Conservation (phyloP, 2,329 filamentous ascomycete species). For the Alternaria angustiovoidea region DNA sequence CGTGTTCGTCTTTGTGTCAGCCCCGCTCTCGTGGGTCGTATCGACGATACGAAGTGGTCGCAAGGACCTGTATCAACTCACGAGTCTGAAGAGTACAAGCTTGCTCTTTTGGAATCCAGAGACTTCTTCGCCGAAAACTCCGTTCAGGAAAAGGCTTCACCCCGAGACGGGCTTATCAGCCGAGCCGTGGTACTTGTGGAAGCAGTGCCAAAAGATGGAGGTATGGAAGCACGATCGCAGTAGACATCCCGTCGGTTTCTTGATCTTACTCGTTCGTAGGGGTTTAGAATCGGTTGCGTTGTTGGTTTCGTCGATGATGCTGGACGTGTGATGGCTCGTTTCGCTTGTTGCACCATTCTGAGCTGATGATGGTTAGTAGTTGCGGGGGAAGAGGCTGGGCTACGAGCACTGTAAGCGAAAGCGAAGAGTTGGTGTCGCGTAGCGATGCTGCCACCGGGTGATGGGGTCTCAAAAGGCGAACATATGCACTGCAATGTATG, state of each 20-base stretch:
- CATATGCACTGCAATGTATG: not conserved
- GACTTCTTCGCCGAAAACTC: not conserved
- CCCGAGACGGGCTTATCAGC: not conserved
- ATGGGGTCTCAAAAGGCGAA: not conserved
- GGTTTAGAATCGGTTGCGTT: not conserved
- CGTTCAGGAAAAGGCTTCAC: not conserved
- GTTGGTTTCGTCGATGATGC: not conserved
- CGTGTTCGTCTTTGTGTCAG: not conserved
- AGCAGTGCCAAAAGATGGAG: not conserved
- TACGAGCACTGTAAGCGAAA: not conserved
- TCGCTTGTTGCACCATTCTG: too few species aligned
- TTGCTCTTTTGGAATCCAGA: not conserved
- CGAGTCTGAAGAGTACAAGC: not conserved
- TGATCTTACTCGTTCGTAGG: not conserved
- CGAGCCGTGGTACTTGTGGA: not conserved
- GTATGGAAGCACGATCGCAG: not conserved
- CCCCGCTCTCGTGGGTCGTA: not conserved
- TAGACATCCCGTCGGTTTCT: rapidly evolving
- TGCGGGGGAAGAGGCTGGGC: not conserved
- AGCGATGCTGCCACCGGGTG: not conserved
- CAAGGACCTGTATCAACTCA: not conserved
- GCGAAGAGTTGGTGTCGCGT: not conserved
- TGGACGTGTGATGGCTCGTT: not conserved
- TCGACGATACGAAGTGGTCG: not conserved
- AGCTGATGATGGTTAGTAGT: too few species aligned